These are phyloP conservation scores for Apiospora hydei DNA, from an alignment of 2,329 filamentous ascomycete species.

Conservation along the genomic window DNA sequence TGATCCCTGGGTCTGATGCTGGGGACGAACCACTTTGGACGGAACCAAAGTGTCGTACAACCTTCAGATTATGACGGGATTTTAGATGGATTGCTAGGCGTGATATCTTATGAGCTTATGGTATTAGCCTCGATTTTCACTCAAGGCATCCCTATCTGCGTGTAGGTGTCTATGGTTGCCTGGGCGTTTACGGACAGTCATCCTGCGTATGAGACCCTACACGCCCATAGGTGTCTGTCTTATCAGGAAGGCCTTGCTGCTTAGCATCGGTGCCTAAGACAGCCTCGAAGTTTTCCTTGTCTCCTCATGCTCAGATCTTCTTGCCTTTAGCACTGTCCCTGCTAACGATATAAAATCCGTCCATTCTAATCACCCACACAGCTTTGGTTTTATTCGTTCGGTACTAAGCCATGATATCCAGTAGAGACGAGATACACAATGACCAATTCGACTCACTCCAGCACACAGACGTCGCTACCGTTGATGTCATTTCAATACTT, in stretches of 20 bases:
- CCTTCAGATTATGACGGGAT: no score
- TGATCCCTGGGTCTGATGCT: not conserved
- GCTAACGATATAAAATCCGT: not conserved
- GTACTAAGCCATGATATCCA: not conserved
- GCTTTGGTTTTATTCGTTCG: not conserved
- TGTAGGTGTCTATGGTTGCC: no score
- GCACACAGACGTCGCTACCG: not conserved
- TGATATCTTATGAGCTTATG: no score
- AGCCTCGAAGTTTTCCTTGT: not conserved
- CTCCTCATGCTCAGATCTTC: not conserved
- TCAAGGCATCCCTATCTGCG: no score
- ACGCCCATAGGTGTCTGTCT: not conserved
- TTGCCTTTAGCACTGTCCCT: not conserved
- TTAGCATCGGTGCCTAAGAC: not conserved
- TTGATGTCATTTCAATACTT: not conserved
- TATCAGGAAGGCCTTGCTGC: not conserved
- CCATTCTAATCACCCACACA: not conserved
- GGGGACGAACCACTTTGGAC: not conserved
- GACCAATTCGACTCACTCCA: not conserved
- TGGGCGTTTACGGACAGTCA: no score
- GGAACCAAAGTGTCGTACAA: no score
- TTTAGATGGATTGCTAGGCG: no score
- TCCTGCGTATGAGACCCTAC: no score
- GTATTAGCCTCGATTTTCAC: no score
- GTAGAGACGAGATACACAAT: not conserved